Evolutionary conservation across 176 grass and related monocot species (phyloP), one percentile per base, ranked within the genome.

Genomic region (Rhipidocladum racemiflorum): DNA sequence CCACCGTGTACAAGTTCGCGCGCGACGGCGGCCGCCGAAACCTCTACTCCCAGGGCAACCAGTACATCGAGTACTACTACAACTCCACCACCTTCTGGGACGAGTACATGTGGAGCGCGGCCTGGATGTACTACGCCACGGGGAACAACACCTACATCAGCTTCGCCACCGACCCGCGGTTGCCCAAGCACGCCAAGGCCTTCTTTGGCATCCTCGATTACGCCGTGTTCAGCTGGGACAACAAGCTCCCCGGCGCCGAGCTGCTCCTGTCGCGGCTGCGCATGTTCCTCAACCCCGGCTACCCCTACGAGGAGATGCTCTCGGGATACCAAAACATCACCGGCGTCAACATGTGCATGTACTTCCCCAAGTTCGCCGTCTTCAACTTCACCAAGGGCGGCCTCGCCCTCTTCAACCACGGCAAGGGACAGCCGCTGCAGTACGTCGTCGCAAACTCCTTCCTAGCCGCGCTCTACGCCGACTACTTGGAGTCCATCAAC

Each of bases 61-160:
- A 11, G 24, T 13, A 34, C 81, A 93, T 90, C 39, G 84, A 88
- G 82, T 55, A 78, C 28, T 98, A 65, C 90, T 98, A 95, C 84
- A 98, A 95, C 84, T 95, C 92, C 3, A 95, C 89, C 3, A 65
- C 88, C 1, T 98, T 91, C 88, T 98, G 92, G 96, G 96, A 98
- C 62, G 96, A 95, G 90, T 98, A 65, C 90, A 95, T 98, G 96
- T 98, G 96, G 96, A 89, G 92, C 78, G 96, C 96, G 0, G 89
- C 82, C 12, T 98, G 96, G 96, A 93, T 98, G 96, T 98, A 93
- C 87, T 98, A 98, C 54, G 92, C 96, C 13, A 98, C 90, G 1
- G 96, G 96, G 36, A 98, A 98, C 90, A 77, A 0, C 38, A 95
- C 85, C 88, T 88, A 94, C 83, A 78, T 92, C 83, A 72, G 5